Evolutionary conservation across 1,284 basidiomycete species (phyloP).

Genomic region (Mycosarcoma maydis): DNA sequence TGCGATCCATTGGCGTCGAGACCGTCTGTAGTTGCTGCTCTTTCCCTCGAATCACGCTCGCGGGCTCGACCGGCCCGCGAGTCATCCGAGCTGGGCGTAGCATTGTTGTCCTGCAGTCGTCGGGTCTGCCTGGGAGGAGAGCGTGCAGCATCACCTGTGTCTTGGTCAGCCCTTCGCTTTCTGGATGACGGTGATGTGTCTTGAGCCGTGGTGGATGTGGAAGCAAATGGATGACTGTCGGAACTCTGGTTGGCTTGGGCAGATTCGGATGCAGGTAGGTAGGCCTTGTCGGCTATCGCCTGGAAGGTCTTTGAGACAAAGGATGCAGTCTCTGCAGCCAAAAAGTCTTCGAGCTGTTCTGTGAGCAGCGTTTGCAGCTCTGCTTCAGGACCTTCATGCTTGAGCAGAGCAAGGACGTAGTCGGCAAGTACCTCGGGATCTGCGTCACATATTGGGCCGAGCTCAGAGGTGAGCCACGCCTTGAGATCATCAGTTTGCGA

Average conservation of each 20-base stretch:
- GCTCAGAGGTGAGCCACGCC: slow-evolving; percentile 58
- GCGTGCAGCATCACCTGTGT: slow-evolving; percentile 34
- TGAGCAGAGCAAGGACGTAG: slow-evolving; percentile 92
- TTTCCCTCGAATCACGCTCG: slow-evolving; percentile 35
- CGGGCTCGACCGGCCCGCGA: slow-evolving; percentile 18
- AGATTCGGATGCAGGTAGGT: slow-evolving; percentile 26
- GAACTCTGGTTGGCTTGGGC: slow-evolving; percentile 13
- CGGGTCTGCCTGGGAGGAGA: slow-evolving; percentile 45
- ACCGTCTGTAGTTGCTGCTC: slow-evolving; percentile 12
- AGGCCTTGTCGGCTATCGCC: slow-evolving; percentile 68
- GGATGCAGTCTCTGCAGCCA: slow-evolving; percentile 81
- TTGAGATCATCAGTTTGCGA: slow-evolving; percentile 56
- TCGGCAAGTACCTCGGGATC: slow-evolving; percentile 92
- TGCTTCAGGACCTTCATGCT: slow-evolving; percentile 83
- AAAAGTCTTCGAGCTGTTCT: slow-evolving; percentile 85
- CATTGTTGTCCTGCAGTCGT: slow-evolving; percentile 19
- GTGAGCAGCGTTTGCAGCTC: slow-evolving; percentile 83
- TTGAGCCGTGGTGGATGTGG: slow-evolving; percentile 12
- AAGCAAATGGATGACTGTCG: slow-evolving; percentile 10
- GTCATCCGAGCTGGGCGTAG: slow-evolving; percentile 15
- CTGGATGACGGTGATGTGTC: slow-evolving; percentile 17
- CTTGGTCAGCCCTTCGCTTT: slow-evolving; percentile 52
- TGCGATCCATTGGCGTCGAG: slow-evolving; percentile 22
- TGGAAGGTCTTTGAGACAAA: slow-evolving; percentile 88
- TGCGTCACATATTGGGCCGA: slow-evolving; percentile 78